Evolutionary conservation across 768 basidiomycete species (phyloP), one percentile per base, ranked within the genome.

Genomic region (Solioccasus polychromus): DNA sequence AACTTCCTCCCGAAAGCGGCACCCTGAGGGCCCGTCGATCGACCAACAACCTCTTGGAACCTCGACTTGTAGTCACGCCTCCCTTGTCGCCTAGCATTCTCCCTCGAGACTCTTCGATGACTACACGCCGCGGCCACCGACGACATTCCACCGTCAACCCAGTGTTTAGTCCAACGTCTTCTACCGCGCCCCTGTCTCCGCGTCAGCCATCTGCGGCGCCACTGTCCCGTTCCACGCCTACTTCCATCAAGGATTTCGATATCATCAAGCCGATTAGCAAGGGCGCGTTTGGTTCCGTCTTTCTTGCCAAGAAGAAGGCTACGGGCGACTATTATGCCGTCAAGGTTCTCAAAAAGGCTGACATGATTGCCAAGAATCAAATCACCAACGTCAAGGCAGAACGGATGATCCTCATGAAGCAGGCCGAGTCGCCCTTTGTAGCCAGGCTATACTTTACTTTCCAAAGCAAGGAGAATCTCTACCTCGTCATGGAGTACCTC

Each of bases 311-410:
- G 75, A 99, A 99, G 79, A 94, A 92, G 59, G 88, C 79, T 5
- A 99, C 96, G 2, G 96, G 96, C 42, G 96, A 98, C 68, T 98
- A 97, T 68, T 99, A 87, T 70, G 96, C 96, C 22, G 95, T 99
- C 80, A 99, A 99, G 69, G 94, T 98, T n/a, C 70, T 99, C 63
- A 97, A 95, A 74, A 99, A 99, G 73, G 92, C 93, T n/a, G 96
- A 99, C 69, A 99, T 99, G 96, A 98, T 99, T 65, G 91, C 96
- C 31, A 99, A 99, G 79, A 99, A 99, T 72, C 96, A 99, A 68
- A 95, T 99, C 65, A 98, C 96, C 39, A 99, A 98, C 63, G 96
- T 99, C 67, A 98, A 98, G 71, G 96, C 96, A 2, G 96, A 99
- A 72, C 80, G 96, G 46, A 98, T 96, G 85, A 99, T 99, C 59